Conservation (phyloP, 2,329 filamentous ascomycete species). For the Tolypocladium cylindrosporum region DNA sequence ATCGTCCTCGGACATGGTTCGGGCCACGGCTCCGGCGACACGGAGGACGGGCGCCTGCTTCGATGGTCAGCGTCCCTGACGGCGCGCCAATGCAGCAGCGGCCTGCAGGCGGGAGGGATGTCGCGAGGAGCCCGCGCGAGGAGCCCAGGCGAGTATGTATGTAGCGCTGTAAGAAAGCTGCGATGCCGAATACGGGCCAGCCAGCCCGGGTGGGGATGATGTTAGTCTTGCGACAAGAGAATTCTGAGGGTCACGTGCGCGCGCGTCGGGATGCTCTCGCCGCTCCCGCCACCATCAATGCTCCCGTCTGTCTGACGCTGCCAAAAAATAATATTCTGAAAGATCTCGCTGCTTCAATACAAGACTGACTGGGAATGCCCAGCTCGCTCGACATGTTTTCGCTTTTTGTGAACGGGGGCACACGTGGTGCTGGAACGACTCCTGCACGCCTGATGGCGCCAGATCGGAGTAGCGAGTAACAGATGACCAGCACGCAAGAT, state of each 20-base stretch:
- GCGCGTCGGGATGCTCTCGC: not conserved
- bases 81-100: not conserved
- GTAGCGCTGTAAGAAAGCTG: not conserved
- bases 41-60: not conserved
- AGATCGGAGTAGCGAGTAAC: not conserved
- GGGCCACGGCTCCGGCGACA: not conserved
- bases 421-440: not conserved
- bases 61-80: not conserved
- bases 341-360: too few relatives aligned
- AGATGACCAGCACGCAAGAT: not conserved
- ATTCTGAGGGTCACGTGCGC: not conserved
- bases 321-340: not conserved
- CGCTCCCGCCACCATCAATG: not conserved
- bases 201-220: not conserved
- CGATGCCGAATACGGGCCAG: not conserved
- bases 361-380: too few relatives aligned
- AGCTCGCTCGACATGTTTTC: not conserved
- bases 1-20: conserved; percentile 28
- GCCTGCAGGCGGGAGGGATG: not conserved
- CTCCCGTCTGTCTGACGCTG: not conserved
- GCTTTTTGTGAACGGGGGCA: not conserved
- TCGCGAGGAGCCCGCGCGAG: not conserved
- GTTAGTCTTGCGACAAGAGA: not conserved
- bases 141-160: not conserved
- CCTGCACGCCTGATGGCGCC: not conserved